Evolutionary conservation across 2,329 filamentous ascomycete genomes (phyloP), one percentile per base, ranked within the genome.

Genomic region (Bipolaris cookei): DNA sequence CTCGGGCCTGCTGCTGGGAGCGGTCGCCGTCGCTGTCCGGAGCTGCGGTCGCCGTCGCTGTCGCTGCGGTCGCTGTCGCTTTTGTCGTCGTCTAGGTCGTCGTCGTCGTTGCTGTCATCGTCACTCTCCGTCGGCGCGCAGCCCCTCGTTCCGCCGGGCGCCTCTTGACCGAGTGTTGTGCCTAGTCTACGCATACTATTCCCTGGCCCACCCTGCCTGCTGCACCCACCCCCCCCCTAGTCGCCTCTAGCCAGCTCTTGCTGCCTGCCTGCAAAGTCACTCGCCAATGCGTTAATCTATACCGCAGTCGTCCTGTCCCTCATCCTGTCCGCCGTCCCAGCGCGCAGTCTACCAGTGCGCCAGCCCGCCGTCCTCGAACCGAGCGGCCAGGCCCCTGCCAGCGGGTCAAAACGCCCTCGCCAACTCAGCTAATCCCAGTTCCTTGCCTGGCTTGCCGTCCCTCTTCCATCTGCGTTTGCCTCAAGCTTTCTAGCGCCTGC

Each of bases 341-440:
- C 49, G 39, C 43, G 28, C 38, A 25, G 41, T 44, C 45, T 34
- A 34, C 48, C 38, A 34, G n/a, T 35, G 56, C 51, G 61, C 56
- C 44, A 63, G 59, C 50, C 45, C 58, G 20, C 46, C 54, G 59
- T 51, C 53, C 48, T 46, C 56, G 30, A 54, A 62, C 63, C 64
- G 64, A 66, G 54, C 54, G 48, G 59, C 54, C 65, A 48, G 50
- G 42, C 58, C 65, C 64, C 65, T 61, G 58, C 58, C 46, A 38
- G 51, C 56, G 59, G 60, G 64, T 63, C 58, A 44, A 61, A 58
- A 48, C 56, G 57, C 56, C 56, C 56, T 63, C 62, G 65, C 65
- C 61, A 64, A 62, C 59, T 54, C 46, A 57, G 54, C 50, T 57
- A 54, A 67, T 65, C 64, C 66, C 61, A 62, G 65, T 66, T 60